Evolutionary conservation across 2,329 filamentous ascomycete species (phyloP), one percentile per base, ranked within the genome.

Genomic region (Pleomassaria siparia): DNA sequence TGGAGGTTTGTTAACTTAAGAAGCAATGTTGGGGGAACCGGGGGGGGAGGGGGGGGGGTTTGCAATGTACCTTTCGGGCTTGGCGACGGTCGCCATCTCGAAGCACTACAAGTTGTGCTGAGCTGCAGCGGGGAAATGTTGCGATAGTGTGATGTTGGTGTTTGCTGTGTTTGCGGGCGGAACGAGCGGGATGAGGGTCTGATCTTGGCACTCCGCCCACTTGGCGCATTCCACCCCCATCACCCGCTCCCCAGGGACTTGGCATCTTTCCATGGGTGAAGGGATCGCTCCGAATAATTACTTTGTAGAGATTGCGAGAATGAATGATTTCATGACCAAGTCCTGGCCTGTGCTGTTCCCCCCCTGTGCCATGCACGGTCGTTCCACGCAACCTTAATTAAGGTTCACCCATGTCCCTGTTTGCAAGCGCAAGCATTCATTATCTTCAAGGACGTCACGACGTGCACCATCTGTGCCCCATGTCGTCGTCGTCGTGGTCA

Each of bases 41-140:
- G n/a, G 42, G 26, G 15, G 24, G n/a, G 26, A 18, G 22, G 18
- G 28, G 22, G 18, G 5, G 7, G 26, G n/a, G 29, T 43, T 28
- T 15, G 13, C 4, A 18, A 46, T 44, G 36, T 47, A 63, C 66
- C 63, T 60, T 43, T 45, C 56, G 20, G 55, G 36, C 51, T 64
- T 62, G 25, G 54, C 48, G 45, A 55, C 37, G 45, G 59, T 56
- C 33, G 67, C 64, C 67, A 70, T 70, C 33, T 45, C 47, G 43
- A 43, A 50, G 42, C 47, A 50, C 37, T 44, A n/a, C 21, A 40
- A 37, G 44, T 46, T 49, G 54, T 46, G 47, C 45, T 7, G 18
- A 13, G 25, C 39, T 26, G 39, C 40, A 43, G 22, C 28, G 43
- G 43, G 37, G 42, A 45, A 29, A 30, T 43, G 33, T 49, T 44